Base-by-base conservation (phyloP, 805 yeast species). In the Teunomyces aglyptinius region DNA sequence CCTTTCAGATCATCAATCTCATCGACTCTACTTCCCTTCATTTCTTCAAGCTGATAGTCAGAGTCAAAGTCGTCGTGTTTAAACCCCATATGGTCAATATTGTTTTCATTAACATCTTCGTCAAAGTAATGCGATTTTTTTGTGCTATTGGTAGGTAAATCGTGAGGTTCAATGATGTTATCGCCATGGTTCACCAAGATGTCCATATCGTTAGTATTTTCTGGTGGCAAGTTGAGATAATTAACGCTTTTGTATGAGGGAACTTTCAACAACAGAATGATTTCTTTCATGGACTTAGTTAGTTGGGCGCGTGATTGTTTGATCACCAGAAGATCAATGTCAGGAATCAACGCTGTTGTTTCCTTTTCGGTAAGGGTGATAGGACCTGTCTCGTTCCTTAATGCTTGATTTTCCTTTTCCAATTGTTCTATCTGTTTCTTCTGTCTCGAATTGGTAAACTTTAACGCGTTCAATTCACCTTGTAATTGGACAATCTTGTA, bases 401-500 rank as follows among this genome's bases (percentile, higher is more conserved):
- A 38, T 15, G 33, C 19, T 19, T 15, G 19, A 43, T 61, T 51
- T 43, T 61, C 66, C 19, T 52, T 49, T 51, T 75, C 74, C 46
- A 79, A 58, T 42, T 64, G 58, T n/a, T 58, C 55, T 22, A 79
- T 71, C 38, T 61, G 60, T n/a, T 62, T 42, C 19, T 60, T 61
- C 45, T 78, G 74, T 41, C 66, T 71, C 38, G 71, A 75, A 52
- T 74, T 76, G 32, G 69, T 53, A 44, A 68, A 63, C 41, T 66
- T 65, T 39, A 77, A 56, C 2, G 75, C 52, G 51, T 78, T 79
- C 32, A 80, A 55, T 53, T 80, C 83, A 38, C 81, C 76, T 49
- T 78, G 82, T 33, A 80, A 55, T 52, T 77, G 78, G 41, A 75
- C 70, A 41, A 80, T 77, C 45, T 72, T 70, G 54, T 76, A 68